Evolutionary conservation across 2,329 filamentous ascomycete species (phyloP).

Genomic region (Chalaropsis ovoidea): DNA sequence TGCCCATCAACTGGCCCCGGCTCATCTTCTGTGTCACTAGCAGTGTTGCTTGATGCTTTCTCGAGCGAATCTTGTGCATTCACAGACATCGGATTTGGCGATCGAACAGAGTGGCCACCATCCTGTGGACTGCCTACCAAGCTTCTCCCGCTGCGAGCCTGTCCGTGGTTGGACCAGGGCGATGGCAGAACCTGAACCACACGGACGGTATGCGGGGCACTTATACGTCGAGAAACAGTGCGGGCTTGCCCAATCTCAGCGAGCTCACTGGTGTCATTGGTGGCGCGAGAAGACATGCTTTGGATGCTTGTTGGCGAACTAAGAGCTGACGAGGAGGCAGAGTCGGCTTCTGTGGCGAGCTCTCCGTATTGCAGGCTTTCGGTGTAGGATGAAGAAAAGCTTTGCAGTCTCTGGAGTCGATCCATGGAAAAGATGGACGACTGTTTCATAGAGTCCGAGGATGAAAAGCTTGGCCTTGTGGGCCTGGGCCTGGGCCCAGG

Average conservation of each 20-base stretch:
- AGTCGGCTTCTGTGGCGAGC: background rate
- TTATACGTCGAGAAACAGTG: slow-evolving; percentile 17
- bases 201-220: slow-evolving; percentile 17
- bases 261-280: background rate
- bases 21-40: background rate
- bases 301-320: slow-evolving; percentile 12
- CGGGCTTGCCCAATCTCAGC: slow-evolving; percentile 12
- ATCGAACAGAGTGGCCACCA: background rate
- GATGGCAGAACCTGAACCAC: slow-evolving; percentile 5
- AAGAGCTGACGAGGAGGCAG: slow-evolving; percentile 4
- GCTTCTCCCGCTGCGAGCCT: background rate
- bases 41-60: background rate
- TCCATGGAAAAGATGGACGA: background rate
- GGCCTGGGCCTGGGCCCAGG: too few relatives aligned
- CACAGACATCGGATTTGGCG: background rate
- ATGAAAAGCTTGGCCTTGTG: background rate
- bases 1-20: background rate
- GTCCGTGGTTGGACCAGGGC: background rate
- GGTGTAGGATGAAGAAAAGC: background rate
- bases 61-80: too few relatives aligned
- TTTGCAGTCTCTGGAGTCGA: background rate
- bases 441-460: slow-evolving; percentile 11
- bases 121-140: background rate
- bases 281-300: slow-evolving; percentile 6
- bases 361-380: background rate